phyloP scores from a whole-genome alignment of 768 basidiomycete genomes.

The Rhodotorula taiwanensis region DNA sequence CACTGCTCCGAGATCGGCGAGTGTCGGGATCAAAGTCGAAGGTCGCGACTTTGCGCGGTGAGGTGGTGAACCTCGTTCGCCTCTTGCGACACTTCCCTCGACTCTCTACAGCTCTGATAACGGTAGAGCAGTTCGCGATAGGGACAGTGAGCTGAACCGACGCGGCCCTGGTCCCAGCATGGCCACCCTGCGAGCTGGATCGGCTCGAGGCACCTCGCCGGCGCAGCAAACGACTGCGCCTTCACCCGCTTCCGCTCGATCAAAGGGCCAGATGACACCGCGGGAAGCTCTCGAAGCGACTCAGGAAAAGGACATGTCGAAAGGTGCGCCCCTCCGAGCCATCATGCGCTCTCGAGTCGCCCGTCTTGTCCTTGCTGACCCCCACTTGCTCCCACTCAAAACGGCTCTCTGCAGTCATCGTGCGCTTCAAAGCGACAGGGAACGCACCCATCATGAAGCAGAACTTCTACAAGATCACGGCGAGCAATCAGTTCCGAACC shows the following conservation, averaged over 20 bases:
- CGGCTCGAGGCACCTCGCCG: not conserved
- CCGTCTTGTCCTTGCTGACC: not conserved
- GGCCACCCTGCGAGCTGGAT: not conserved
- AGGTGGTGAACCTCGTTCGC: too few species aligned
- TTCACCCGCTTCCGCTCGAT: too few species aligned
- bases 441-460: slow-evolving; percentile 99
- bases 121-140: too few species aligned
- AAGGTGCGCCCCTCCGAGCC: slow-evolving; percentile 39
- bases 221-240: slow-evolving; percentile 3
- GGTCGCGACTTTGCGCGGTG: too few species aligned
- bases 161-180: too few species aligned
- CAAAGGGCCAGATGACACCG: slow-evolving; percentile 43
- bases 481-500: slow-evolving; percentile 86
- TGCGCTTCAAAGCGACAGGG: slow-evolving; percentile 94
- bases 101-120: too few species aligned
- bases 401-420: slow-evolving; percentile 62
- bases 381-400: not conserved
- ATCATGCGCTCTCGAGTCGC: not conserved
- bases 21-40: too few species aligned
- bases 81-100: too few species aligned
- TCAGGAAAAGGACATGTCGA: slow-evolving; percentile 41
- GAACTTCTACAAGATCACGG: slow-evolving; percentile 96
- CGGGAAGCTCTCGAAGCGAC: not conserved
- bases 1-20: too few species aligned
- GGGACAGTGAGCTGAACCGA: too few species aligned